Base-by-base conservation (phyloP, 805 yeast species). In the Starmerella bacillaris region DNA sequence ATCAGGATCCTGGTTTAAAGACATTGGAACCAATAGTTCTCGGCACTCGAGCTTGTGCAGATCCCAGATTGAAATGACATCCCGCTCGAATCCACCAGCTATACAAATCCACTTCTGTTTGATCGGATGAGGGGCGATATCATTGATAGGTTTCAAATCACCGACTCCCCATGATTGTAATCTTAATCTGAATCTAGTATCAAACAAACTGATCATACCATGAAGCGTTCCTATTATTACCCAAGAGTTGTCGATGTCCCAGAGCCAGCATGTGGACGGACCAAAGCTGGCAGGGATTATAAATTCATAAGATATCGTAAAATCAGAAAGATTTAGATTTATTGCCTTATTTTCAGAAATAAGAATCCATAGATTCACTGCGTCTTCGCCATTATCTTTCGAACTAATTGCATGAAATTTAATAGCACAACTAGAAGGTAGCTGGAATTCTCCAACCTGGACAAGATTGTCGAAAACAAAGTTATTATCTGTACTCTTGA, bases 121-220 rank as follows among this genome's bases (percentile, higher is more conserved):
- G 7, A 53, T 54, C 0, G 76, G 71, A 22, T 70, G 59, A 3
- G 59, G 42, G 6, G 49, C 50, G 7, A 82, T 48, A 20, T 63
- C 54, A 7, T 59, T 57, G 6, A 82, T 71, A 1, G 75, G 68
- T 17, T 50, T 54, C 3, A 62, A 61, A 11, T 60, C 58, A 27
- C 63, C 66, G 30, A 80, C 63, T 7, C 66, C 65, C 72, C 82
- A 77, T 1, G 74, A 60, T 40, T 67, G 72, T 24, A 80, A 57
- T 28, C 67, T 57, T 0, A 76, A 39, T 24, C 63, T 63, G 51
- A 82, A 79, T 36, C 92, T 59, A 24, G 78, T 44, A 52, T 83
- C 94, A 92, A 94, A 83, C 12, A 86, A 55, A 42, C 72, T 73
- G 21, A 89, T 50, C 1, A 74, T 58, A 1, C 95, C 95, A 27